Percentiles rank a stretch among this genome's conserved stretches.
Evolutionary conservation across 768 basidiomycete genomes (phyloP).

Genomic region (Lentinula guzmanii): DNA sequence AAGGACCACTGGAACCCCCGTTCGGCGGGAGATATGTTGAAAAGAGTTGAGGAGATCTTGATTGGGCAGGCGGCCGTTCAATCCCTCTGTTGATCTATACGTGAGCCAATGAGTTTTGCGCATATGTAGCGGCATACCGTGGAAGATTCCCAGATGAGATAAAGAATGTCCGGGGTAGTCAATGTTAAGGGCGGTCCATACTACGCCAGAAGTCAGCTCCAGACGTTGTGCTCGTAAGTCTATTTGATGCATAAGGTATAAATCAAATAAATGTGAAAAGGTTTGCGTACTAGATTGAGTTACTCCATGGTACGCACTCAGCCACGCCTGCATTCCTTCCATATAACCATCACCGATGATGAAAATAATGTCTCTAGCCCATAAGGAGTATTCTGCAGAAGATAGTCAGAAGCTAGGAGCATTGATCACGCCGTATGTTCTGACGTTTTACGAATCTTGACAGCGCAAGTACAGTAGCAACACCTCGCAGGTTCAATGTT

Average conservation of each 20-base stretch:
- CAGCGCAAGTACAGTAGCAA: constrained; percentile 81
- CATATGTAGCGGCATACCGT: constrained; percentile 47
- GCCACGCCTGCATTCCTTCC: constrained; percentile 92
- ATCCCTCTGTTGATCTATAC: constrained; percentile 59
- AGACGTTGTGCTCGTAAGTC: constrained; percentile 65
- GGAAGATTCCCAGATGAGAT: constrained; percentile 91
- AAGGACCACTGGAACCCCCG: constrained; percentile 69
- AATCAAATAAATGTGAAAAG: not conserved
- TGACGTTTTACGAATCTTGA: constrained; percentile 79
- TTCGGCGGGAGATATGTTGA: constrained; percentile 61
- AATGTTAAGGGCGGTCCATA: constrained; percentile 93
- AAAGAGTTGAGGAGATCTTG: constrained; percentile 91
- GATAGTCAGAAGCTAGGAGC: constrained; percentile 4
- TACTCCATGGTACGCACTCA: constrained; percentile 74
- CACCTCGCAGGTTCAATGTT: constrained; percentile 75
- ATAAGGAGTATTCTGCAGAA: constrained; percentile 69
- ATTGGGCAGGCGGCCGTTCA: constrained; percentile 93
- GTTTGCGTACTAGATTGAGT: constrained; percentile 49
- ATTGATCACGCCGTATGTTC: constrained; percentile 11
- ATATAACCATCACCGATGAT: constrained; percentile 84
- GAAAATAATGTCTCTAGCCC: constrained; percentile 93
- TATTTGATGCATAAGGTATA: constrained; percentile 19
- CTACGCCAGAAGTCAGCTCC: constrained; percentile 69
- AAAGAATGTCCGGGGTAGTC: constrained; percentile 98
- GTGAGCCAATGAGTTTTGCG: not conserved